Conservation (phyloP, 2,329 filamentous ascomycete species). For the Ceratocystis huliohia region DNA sequence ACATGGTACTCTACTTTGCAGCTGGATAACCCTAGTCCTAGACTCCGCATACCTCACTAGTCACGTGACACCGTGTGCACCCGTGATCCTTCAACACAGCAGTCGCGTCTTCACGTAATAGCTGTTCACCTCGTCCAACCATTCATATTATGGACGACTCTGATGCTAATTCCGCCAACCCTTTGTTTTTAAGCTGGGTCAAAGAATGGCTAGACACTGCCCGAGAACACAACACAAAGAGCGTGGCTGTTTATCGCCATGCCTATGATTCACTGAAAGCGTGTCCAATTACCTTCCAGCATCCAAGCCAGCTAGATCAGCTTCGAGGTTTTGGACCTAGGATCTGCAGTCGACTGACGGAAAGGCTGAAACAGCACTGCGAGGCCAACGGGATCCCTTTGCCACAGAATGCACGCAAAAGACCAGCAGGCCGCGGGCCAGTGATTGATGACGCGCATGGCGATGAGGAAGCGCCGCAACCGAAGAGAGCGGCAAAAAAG, state of each 20-base stretch:
- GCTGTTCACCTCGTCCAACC: constrained; percentile 10
- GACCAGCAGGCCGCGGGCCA: constrained; percentile 23
- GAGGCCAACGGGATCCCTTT: constrained; percentile 53
- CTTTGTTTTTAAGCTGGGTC: constrained; percentile 58
- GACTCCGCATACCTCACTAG: no score
- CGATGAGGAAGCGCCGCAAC: constrained; percentile 29
- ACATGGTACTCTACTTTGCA: no score
- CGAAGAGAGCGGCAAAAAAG: constrained; percentile 46
- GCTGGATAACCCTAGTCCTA: no score
- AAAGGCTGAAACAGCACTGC: constrained; percentile 48
- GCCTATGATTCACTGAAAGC: constrained; percentile 66
- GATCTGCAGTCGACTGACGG: constrained; percentile 55
- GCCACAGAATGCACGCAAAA: constrained; percentile 33
- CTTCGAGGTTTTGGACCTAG: constrained; percentile 64
- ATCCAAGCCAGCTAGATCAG: constrained; percentile 59
- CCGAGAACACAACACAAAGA: constrained; percentile 56
- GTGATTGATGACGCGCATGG: not conserved
- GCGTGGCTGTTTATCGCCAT: constrained; percentile 57
- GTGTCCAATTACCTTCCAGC: constrained; percentile 56
- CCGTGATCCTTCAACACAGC: no score
- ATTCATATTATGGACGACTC: not conserved
- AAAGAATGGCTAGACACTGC: constrained; percentile 65
- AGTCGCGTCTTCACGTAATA: no score
- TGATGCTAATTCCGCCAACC: constrained; percentile 45
- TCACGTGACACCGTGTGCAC: not conserved